A percentile compares a stretch with the other conserved stretches of the same genome.
phyloP scores from a whole-genome alignment of 2,329 filamentous ascomycete genomes.

The Ophiocordyceps sinensis region DNA sequence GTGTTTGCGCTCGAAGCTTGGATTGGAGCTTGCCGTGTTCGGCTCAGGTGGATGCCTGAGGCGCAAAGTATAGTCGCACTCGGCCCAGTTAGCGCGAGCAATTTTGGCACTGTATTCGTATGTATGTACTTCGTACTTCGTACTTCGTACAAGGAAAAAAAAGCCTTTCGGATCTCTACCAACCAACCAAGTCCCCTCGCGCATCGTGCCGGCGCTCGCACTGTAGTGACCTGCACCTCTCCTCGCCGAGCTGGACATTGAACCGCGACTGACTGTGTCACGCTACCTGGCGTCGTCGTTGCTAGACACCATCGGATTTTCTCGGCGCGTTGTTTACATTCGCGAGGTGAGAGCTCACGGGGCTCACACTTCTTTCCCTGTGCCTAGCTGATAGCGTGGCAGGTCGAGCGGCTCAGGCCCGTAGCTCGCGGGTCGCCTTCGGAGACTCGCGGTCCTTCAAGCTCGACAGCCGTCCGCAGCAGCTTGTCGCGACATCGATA shows the following conservation, averaged over 20 bases:
- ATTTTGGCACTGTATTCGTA: constrained; percentile 1
- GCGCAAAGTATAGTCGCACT: constrained; percentile 1
- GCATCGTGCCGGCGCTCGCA: constrained; percentile 3
- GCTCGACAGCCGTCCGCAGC: constrained; percentile 5
- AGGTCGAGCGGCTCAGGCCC: constrained; percentile 4
- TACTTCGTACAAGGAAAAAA: no score
- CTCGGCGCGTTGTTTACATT: constrained; percentile 1
- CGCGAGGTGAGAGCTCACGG: constrained; percentile 1
- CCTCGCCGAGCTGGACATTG: constrained; percentile 1
- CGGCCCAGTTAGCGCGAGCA: constrained; percentile 1
- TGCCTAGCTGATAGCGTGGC: constrained; percentile 1
- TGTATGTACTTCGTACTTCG: no score
- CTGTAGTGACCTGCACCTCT: constrained; percentile 5
- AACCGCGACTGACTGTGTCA: constrained; percentile 7
- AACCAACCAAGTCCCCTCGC: not conserved
- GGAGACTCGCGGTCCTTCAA: constrained; percentile 8
- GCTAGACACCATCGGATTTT: not conserved
- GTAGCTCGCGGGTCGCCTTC: constrained; percentile 2
- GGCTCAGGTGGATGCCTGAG: constrained; percentile 8
- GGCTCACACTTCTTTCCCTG: not conserved
- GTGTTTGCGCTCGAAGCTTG: not conserved
- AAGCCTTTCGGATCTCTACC: no score
- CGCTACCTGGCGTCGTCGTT: not conserved
- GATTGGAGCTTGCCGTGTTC: not conserved
- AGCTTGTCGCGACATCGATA: constrained; percentile 11